Evolutionary conservation across 352 stramenopile genomes (phyloP).

Genomic region (Phytophthora boehmeriae): DNA sequence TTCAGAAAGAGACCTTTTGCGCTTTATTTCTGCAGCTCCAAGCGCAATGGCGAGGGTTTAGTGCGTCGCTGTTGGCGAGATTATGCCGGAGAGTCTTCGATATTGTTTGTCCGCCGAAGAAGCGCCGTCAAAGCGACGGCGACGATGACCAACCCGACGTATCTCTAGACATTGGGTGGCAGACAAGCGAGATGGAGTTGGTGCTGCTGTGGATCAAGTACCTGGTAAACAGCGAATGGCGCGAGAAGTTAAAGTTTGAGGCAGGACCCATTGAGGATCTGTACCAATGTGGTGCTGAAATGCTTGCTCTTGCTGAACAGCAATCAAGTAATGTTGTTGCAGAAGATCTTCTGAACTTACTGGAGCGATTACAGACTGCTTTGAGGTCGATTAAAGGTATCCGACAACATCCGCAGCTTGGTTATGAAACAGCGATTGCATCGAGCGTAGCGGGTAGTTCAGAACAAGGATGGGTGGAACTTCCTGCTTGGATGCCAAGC

Average conservation of each 20-base stretch:
- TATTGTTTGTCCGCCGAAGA: slow-evolving; percentile 12
- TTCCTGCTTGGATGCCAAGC: slow-evolving; percentile 47
- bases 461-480: slow-evolving; percentile 32
- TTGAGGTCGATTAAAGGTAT: slow-evolving; percentile 59
- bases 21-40: slow-evolving; percentile 60
- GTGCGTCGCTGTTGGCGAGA: slow-evolving; percentile 55
- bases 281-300: slow-evolving; percentile 58
- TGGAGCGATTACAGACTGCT: slow-evolving; percentile 44
- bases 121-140: slow-evolving; percentile 10
- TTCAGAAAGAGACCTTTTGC: slow-evolving; percentile 40
- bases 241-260: slow-evolving; percentile 64
- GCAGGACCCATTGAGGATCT: slow-evolving; percentile 65
- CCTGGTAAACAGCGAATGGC: slow-evolving; percentile 69
- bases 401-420: slow-evolving; percentile 47
- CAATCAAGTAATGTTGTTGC: slow-evolving; percentile 22
- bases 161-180: background rate
- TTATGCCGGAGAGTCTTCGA: slow-evolving; percentile 59
- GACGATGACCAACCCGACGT: slow-evolving; percentile 13
- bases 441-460: slow-evolving; percentile 17
- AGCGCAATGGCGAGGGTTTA: slow-evolving; percentile 48
- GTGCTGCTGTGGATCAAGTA: slow-evolving; percentile 66
- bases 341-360: slow-evolving; percentile 7
- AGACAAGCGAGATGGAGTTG: slow-evolving; percentile 39
- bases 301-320: slow-evolving; percentile 49
- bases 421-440: slow-evolving; percentile 28